Evolutionary conservation across 75 land plant genomes (phyloP), one percentile per base, ranked within the genome.

Genomic region (Selaginella tamariscina): DNA sequence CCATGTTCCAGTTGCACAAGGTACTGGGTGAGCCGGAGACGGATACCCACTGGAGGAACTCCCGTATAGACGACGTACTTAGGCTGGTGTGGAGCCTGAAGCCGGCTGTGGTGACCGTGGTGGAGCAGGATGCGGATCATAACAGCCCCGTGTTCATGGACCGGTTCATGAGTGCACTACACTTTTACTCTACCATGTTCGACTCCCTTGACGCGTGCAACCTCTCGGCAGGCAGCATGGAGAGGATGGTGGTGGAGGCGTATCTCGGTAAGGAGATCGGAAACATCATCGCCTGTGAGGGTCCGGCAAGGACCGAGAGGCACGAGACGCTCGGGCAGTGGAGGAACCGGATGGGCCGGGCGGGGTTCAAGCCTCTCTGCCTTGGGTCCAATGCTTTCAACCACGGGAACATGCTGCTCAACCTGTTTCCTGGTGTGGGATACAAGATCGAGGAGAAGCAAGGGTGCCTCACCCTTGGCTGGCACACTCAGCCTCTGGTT

Each of bases 51-150:
- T 31, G 15, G 49, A 2, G 73, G 68, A 0, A 65, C 73, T 0
- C 76, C 11, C 81, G 80, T 15, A 74, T 87, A 22, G 85, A 87
- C 54, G 80, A 76, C 27, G 91, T 90, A 0, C 73, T 90, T 23
- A 22, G 64, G 1, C 80, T 75, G 29, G 72, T 90, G 23, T 64
- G 64, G n/a, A 68, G 74, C 1, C 71, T 90, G 54, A 78, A 73
- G 60, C 96, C 96, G 54, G 77, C 71, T 56, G 82, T 90, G 31
- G 69, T 90, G 62, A 88, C 96, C 20, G 69, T 90, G 22, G 91
- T 83, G 22, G 96, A 90, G 79, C 96, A 90, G 60, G 96, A 90
- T 55, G 96, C 96, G 22, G 80, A 85, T 49, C 86, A 87, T 71
- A 90, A 90, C 71, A 70, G 74, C 1, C 76, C 82, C 20, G 62